Conservation (phyloP, 2,329 filamentous ascomycete species). For the Tolypocladium amazonense region DNA sequence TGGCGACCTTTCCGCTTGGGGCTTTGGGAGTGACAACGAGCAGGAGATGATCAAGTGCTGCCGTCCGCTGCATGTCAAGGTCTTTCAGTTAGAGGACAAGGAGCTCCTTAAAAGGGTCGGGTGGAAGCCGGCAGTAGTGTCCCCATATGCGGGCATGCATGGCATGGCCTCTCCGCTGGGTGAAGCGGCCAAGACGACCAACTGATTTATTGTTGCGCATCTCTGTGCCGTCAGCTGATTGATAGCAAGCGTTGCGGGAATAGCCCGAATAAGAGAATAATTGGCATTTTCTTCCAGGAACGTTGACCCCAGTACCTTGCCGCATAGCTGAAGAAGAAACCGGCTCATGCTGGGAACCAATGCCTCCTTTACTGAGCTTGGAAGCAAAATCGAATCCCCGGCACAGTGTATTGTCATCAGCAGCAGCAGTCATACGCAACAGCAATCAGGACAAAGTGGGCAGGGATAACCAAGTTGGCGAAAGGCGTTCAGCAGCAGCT, state of each 20-base stretch:
- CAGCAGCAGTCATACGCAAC: neutral
- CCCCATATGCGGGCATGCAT: conserved; percentile 55
- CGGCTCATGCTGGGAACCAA: no score
- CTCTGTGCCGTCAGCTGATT: no score
- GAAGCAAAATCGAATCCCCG: no score
- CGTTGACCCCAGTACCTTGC: no score
- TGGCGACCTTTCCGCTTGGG: conserved; percentile 73
- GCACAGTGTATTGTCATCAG: neutral
- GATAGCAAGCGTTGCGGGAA: no score
- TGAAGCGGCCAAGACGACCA: conserved; percentile 3
- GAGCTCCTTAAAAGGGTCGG: conserved; percentile 36
- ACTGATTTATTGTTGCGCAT: neutral
- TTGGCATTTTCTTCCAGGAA: no score
- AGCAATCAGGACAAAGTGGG: no score
- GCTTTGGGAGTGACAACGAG: conserved; percentile 58
- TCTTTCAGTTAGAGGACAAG: conserved; percentile 51
- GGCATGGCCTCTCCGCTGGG: conserved; percentile 30
- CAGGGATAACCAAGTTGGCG: neutral
- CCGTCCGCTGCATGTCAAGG: conserved; percentile 63
- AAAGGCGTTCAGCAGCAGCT: neutral
- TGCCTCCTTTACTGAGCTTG: no score
- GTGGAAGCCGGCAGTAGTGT: conserved; percentile 52
- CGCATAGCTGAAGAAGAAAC: no score
- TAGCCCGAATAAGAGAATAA: no score
- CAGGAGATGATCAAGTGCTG: conserved; percentile 61